Conservation (phyloP, 495 filamentous ascomycete genomes). For the Arthonia radiata region DNA sequence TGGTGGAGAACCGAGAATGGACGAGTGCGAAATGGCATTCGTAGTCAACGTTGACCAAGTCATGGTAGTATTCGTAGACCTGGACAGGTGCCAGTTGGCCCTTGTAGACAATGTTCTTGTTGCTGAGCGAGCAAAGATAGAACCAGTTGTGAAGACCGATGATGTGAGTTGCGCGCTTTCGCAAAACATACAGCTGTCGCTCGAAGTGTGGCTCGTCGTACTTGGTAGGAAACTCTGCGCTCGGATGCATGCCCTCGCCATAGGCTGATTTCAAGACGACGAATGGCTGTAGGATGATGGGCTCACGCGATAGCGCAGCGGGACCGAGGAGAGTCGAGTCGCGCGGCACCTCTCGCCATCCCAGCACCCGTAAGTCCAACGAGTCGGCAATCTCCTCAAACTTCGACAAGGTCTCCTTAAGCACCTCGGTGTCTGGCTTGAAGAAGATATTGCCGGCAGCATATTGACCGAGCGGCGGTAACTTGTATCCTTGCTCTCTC, state of each 20-base stretch:
- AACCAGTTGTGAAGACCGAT: conserved; percentile 98
- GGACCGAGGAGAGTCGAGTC: conserved; percentile 87
- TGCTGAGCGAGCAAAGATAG: conserved; percentile 92
- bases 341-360: conserved; percentile 87
- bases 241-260: conserved; percentile 62
- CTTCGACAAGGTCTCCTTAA: conserved; percentile 63
- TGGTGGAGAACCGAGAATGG: conserved; percentile 95
- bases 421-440: conserved; percentile 73
- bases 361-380: conserved; percentile 70
- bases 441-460: conserved; percentile 97
- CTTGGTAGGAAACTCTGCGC: conserved; percentile 45
- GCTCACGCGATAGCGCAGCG: conserved; percentile 80
- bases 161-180: conserved; percentile 82
- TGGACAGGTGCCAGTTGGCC: conserved; percentile 87
- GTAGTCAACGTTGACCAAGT: conserved; percentile 91
- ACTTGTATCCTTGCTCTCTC: conserved; percentile 58
- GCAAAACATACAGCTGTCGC: conserved; percentile 75
- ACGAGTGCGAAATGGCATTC: conserved; percentile 95
- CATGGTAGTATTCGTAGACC: conserved; percentile 98
- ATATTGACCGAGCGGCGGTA: conserved; percentile 82
- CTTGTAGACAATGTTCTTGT: conserved; percentile 99
- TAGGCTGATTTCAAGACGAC: conserved; percentile 74
- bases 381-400: conserved; percentile 84
- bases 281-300: conserved; percentile 84
- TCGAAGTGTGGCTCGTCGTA: conserved; percentile 81